A percentile compares a stretch with the other conserved stretches of the same genome.
phyloP scores from a whole-genome alignment of 768 basidiomycete genomes.

The Pholiota microspora region DNA sequence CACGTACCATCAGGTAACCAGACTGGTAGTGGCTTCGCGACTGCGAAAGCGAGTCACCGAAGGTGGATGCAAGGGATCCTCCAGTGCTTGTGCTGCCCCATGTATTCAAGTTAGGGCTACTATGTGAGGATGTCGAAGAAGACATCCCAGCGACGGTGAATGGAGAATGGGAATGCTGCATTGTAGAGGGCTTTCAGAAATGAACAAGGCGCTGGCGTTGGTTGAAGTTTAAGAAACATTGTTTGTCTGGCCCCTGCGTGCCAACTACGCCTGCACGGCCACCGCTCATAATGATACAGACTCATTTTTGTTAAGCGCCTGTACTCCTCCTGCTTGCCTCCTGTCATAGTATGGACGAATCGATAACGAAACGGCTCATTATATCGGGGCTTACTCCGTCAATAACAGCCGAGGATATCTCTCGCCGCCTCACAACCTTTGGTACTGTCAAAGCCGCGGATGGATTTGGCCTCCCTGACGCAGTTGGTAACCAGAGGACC shows the following conservation, averaged over 20 bases:
- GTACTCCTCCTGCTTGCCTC: background rate
- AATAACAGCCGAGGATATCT: conserved; percentile 56
- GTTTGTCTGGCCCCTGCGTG: conserved; percentile 1
- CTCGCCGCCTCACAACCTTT: conserved; percentile 57
- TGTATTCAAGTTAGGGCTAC: conserved; percentile 45
- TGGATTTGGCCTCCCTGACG: conserved; percentile 65
- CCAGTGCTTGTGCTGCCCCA: conserved; percentile 52
- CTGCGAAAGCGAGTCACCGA: conserved; percentile 69
- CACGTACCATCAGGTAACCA: conserved; percentile 74
- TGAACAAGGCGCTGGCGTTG: background rate
- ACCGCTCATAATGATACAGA: too few relatives aligned
- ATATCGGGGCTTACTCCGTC: conserved; percentile 74
- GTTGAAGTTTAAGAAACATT: conserved; percentile 10
- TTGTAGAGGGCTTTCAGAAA: conserved; percentile 13
- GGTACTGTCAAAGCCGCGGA: conserved; percentile 69
- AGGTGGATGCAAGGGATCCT: conserved; percentile 44
- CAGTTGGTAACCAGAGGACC: conserved; percentile 61
- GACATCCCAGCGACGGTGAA: conserved; percentile 66
- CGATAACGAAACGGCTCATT: conserved; percentile 61
- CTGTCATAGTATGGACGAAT: conserved; percentile 16
- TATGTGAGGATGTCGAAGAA: conserved; percentile 44
- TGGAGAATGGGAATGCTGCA: conserved; percentile 39
- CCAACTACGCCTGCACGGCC: conserved; percentile 15
- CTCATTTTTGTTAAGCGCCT: background rate
- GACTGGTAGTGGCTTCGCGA: conserved; percentile 77